Percentiles rank a stretch among this genome's conserved stretches.
Conservation (phyloP, 768 basidiomycete genomes). For the Rhodotorula graminis region DNA sequence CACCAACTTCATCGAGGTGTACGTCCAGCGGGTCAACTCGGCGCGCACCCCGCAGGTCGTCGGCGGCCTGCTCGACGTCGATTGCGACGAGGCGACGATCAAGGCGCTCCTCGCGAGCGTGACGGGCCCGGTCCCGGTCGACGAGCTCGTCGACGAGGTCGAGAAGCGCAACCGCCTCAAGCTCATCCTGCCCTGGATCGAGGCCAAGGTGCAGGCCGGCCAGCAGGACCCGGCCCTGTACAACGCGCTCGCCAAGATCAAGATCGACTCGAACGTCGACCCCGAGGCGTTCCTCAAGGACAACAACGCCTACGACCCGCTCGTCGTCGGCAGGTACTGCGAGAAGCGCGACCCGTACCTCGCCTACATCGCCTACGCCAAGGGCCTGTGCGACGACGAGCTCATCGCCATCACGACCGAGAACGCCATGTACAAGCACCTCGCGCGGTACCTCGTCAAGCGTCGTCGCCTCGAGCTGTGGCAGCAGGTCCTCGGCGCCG, state of each 20-base stretch:
- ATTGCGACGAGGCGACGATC: constrained; percentile 93
- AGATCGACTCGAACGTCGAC: constrained; percentile 97
- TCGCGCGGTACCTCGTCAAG: constrained; percentile 95
- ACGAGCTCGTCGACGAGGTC: constrained; percentile 94
- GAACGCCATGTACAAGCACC: constrained; percentile 99
- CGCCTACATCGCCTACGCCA: constrained; percentile 98
- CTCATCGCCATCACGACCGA: constrained; percentile 95
- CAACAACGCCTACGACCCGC: constrained; percentile 96
- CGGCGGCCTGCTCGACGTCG: constrained; percentile 92
- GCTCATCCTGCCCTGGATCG: constrained; percentile 94
- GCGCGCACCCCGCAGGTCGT: constrained; percentile 94
- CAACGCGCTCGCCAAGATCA: constrained; percentile 98
- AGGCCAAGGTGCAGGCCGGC: constrained; percentile 85
- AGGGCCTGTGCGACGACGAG: constrained; percentile 97
- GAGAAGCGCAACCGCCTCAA: constrained; percentile 94
- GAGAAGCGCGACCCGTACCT: constrained; percentile 97
- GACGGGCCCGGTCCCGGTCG: constrained; percentile 93
- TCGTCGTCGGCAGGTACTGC: constrained; percentile 98
- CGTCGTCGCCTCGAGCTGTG: constrained; percentile 91
- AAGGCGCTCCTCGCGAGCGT: constrained; percentile 90
- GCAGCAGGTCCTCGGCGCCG: constrained; percentile 84
- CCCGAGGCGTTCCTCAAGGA: constrained; percentile 97
- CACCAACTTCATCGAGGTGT: constrained; percentile 97
- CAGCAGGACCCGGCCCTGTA: constrained; percentile 88
- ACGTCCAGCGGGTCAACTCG: constrained; percentile 97